Conservation (phyloP, 225 moss, liverwort and hornwort species). For the Antitrichia curtipendula region DNA sequence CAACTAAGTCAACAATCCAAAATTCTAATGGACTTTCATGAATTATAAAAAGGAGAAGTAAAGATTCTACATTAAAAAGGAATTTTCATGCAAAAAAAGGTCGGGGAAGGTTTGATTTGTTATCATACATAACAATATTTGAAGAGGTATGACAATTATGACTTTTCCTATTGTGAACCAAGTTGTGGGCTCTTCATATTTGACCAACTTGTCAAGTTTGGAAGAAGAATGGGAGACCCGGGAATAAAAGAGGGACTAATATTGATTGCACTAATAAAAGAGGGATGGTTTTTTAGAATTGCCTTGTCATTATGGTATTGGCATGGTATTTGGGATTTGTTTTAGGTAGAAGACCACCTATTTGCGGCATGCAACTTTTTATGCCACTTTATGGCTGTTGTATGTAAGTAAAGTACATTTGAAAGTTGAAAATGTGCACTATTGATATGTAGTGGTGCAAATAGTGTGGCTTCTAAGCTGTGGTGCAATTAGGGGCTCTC, state of each 20-base stretch:
- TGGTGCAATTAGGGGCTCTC: fast-evolving
- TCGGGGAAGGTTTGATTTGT: neutral
- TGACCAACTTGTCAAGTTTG: fast-evolving
- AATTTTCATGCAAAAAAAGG: neutral
- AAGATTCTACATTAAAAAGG: neutral
- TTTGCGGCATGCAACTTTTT: neutral
- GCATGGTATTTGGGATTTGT: fast-evolving
- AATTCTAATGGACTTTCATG: neutral
- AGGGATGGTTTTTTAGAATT: fast-evolving
- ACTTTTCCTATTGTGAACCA: neutral
- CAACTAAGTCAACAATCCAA: too few relatives aligned
- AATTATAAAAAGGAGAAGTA: neutral
- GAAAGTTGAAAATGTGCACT: neutral
- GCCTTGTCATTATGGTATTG: fast-evolving
- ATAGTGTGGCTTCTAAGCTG: neutral
- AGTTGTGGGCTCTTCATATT: neutral
- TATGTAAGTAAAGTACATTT: neutral
- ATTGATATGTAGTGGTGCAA: neutral
- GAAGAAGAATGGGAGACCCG: fast-evolving
- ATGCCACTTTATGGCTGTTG: fast-evolving
- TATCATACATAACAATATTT: neutral
- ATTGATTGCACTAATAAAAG: fast-evolving
- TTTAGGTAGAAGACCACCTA: too few relatives aligned
- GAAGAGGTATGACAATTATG: too few relatives aligned
- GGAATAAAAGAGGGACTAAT: neutral